These are phyloP conservation scores for Nepenthes gracilis DNA, from an alignment of 148 eudicot species.

Conservation along the genomic window DNA sequence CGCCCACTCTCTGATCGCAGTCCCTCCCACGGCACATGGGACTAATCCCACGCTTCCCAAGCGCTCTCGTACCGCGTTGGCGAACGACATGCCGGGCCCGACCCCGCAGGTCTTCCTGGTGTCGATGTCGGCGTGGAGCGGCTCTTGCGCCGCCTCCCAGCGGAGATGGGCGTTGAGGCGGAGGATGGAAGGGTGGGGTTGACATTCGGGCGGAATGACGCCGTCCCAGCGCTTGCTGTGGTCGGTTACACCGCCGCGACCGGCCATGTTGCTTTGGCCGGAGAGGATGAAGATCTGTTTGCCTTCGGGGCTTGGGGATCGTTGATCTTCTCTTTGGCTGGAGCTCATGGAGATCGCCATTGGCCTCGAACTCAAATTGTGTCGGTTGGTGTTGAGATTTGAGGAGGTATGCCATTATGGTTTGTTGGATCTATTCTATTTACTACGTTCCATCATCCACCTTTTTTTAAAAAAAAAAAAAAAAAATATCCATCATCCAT, in stretches of 20 bases:
- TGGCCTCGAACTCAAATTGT: too few relatives aligned
- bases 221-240: constrained; percentile 44
- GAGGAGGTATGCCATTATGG: too few relatives aligned
- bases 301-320: constrained; percentile 3
- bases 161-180: constrained; percentile 46
- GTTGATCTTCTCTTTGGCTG: too few relatives aligned
- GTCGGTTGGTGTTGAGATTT: too few relatives aligned
- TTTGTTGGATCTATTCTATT: too few relatives aligned
- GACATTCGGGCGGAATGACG: constrained; percentile 48
- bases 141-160: constrained; percentile 65
- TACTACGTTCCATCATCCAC: too few relatives aligned
- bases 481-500: too few relatives aligned
- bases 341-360: too few relatives aligned
- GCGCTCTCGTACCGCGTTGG: constrained; percentile 39
- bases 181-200: constrained; percentile 41
- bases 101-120: constrained; percentile 57
- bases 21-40: constrained; percentile 82
- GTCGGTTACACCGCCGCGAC: constrained; percentile 56
- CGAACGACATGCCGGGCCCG: constrained; percentile 82
- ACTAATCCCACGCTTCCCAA: constrained; percentile 40
- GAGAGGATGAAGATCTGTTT: constrained; percentile 62
- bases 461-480: too few relatives aligned
- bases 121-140: constrained; percentile 70
- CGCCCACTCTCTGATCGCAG: constrained; percentile 71
- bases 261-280: constrained; percentile 94